Conservation (phyloP, 108 stramenopile genomes). For the Cyclotella baltica region DNA sequence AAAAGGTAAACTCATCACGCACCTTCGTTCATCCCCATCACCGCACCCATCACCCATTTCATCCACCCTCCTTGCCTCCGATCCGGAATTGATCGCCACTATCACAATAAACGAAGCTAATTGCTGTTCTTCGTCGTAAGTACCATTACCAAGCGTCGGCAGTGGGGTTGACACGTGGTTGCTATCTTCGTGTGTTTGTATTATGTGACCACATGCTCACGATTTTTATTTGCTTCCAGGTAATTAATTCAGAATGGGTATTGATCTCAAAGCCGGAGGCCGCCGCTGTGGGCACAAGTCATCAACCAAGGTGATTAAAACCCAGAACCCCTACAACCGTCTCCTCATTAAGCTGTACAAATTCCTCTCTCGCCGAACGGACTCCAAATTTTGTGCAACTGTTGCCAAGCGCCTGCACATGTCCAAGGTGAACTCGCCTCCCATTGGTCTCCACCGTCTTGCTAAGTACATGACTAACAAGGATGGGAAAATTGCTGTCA, state of each 20-base stretch:
- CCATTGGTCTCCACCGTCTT: slow-evolving; percentile 95
- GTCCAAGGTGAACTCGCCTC: slow-evolving; percentile 97
- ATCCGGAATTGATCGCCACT: too few relatives aligned
- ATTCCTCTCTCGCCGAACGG: slow-evolving; percentile 97
- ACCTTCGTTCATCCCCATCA: not conserved
- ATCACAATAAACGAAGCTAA: too few relatives aligned
- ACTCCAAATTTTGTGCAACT: slow-evolving; percentile 94
- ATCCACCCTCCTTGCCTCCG: not conserved
- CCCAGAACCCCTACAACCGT: slow-evolving; percentile 96
- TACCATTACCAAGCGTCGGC: too few relatives aligned
- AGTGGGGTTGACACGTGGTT: too few relatives aligned
- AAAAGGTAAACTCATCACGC: not conserved
- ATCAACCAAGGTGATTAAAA: slow-evolving; percentile 96
- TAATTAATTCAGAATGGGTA: slow-evolving; percentile 88
- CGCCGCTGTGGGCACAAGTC: slow-evolving; percentile 98
- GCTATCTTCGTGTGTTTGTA: too few relatives aligned
- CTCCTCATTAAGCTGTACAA: slow-evolving; percentile 99
- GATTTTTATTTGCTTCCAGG: not conserved
- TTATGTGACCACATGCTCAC: too few relatives aligned
- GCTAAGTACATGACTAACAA: slow-evolving; percentile 96
- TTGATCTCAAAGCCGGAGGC: slow-evolving; percentile 98
- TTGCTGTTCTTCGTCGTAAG: too few relatives aligned
- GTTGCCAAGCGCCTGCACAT: slow-evolving; percentile 98
- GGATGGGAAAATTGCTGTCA: slow-evolving; percentile 96
- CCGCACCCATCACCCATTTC: not conserved